Evolutionary conservation across 768 basidiomycete genomes (phyloP).

Genomic region (Boletus rubropictus): DNA sequence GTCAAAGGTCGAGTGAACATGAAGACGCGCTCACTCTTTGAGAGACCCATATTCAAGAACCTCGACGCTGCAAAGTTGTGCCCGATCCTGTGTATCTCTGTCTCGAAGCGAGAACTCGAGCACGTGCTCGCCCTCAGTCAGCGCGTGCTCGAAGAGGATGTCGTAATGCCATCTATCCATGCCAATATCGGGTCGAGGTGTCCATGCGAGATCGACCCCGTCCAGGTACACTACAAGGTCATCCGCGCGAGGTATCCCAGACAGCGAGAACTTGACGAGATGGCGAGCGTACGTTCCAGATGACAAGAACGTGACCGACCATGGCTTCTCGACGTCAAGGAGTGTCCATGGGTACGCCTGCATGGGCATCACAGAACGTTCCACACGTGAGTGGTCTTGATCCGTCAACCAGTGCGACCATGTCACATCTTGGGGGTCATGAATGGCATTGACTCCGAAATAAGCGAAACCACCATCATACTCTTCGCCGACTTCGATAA

Average conservation of each 20-base stretch:
- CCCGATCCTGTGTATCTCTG: conserved; percentile 41
- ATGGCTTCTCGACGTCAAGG: conserved; percentile 54
- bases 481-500: conserved; percentile 76
- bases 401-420: conserved; percentile 71
- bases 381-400: conserved; percentile 37
- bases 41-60: conserved; percentile 65
- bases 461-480: conserved; percentile 77
- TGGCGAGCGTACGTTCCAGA: conserved; percentile 59
- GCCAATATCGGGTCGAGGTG: conserved; percentile 44
- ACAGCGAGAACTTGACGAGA: conserved; percentile 65
- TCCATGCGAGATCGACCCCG: conserved; percentile 55
- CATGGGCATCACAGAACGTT: conserved; percentile 69
- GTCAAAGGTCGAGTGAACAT: neutral
- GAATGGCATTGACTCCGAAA: conserved; percentile 60
- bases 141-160: conserved; percentile 35
- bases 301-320: conserved; percentile 56
- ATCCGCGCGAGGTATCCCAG: conserved; percentile 51
- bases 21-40: conserved; percentile 40
- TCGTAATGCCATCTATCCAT: conserved; percentile 77
- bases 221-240: conserved; percentile 60
- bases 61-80: conserved; percentile 75
- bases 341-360: conserved; percentile 74
- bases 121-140: conserved; percentile 51
- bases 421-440: conserved; percentile 40
- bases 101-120: conserved; percentile 54